phyloP scores from a whole-genome alignment of 495 filamentous ascomycete genomes.

The Penicillium silybi region DNA sequence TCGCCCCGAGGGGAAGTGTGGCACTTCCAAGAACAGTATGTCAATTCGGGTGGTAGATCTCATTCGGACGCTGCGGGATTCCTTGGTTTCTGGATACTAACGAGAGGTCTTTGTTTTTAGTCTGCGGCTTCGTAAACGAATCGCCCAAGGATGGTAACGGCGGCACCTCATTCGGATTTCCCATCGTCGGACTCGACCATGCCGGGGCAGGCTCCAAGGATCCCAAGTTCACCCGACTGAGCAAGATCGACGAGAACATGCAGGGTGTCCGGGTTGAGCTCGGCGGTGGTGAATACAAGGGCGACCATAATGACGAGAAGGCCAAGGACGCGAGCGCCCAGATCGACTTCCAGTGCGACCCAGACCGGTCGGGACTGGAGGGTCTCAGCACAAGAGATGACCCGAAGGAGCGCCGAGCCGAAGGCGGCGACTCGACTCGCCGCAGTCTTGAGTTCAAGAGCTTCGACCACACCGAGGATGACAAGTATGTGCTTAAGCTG shows the following conservation, averaged over 20 bases:
- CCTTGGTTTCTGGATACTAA: not conserved
- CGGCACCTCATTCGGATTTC: slow-evolving; percentile 42
- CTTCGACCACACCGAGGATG: slow-evolving; percentile 54
- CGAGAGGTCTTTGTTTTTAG: slow-evolving; percentile 38
- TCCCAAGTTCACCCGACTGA: slow-evolving; percentile 59
- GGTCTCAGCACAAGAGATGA: slow-evolving; percentile 42
- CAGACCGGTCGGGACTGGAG: slow-evolving; percentile 64
- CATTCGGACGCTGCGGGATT: not conserved
- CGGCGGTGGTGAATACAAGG: slow-evolving; percentile 59
- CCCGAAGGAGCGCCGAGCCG: slow-evolving; percentile 20
- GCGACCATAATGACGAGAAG: slow-evolving; percentile 37
- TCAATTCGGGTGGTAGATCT: not conserved
- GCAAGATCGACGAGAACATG: slow-evolving; percentile 54
- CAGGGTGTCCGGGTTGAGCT: slow-evolving; percentile 71
- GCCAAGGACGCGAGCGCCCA: slow-evolving; percentile 60
- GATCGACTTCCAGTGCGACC: slow-evolving; percentile 81
- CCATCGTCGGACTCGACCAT: slow-evolving; percentile 69
- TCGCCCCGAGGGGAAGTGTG: slow-evolving; percentile 59
- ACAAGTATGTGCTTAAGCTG: slow-evolving; percentile 57
- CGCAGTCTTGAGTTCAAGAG: slow-evolving; percentile 68
- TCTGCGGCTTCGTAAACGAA: slow-evolving; percentile 71
- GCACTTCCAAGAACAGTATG: slow-evolving; percentile 49
- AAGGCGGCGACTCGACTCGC: slow-evolving; percentile 23
- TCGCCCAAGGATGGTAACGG: slow-evolving; percentile 39
- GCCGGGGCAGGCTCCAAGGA: slow-evolving; percentile 51